phyloP scores from a whole-genome alignment of 2,329 filamentous ascomycete species.

The Chrysoporthe cubensis region DNA sequence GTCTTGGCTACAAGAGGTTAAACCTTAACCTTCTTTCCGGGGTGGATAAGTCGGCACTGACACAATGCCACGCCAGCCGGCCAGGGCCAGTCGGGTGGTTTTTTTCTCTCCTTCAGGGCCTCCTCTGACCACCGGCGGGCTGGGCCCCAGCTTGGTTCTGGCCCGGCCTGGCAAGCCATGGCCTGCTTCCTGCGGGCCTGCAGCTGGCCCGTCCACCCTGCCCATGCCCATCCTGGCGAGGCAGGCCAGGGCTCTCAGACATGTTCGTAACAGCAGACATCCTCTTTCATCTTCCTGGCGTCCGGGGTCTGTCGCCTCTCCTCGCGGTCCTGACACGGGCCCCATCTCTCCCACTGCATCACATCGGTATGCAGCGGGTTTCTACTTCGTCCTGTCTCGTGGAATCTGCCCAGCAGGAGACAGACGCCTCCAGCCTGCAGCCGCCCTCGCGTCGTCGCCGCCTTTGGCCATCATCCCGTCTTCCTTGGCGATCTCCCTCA shows the following conservation, averaged over 20 bases:
- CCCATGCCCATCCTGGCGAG: conserved; percentile 16
- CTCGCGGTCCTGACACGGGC: conserved; percentile 9
- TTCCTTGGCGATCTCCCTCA: conserved; percentile 19
- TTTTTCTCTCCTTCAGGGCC: background rate
- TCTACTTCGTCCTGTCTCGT: conserved; percentile 24
- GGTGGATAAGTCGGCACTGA: conserved; percentile 5
- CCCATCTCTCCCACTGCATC: conserved; percentile 18
- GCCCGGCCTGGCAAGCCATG: background rate
- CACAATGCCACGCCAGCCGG: background rate
- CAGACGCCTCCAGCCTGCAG: background rate
- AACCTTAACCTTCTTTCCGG: background rate
- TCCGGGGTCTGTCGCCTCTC: conserved; percentile 2
- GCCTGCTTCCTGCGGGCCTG: background rate
- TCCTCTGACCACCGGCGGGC: background rate
- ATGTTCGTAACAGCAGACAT: conserved; percentile 23
- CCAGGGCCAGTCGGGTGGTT: conserved; percentile 3
- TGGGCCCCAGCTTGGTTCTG: background rate
- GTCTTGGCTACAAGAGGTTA: conserved; percentile 1
- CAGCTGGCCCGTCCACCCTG: background rate
- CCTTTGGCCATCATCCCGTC: conserved; percentile 22
- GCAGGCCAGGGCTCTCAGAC: conserved; percentile 26
- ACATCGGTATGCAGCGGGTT: conserved; percentile 21
- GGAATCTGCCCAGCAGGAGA: background rate
- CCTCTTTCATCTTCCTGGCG: conserved; percentile 6
- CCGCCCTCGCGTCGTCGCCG: conserved; percentile 1